Conservation (phyloP, 345 rosid species). For the Euphorbia peplus region DNA sequence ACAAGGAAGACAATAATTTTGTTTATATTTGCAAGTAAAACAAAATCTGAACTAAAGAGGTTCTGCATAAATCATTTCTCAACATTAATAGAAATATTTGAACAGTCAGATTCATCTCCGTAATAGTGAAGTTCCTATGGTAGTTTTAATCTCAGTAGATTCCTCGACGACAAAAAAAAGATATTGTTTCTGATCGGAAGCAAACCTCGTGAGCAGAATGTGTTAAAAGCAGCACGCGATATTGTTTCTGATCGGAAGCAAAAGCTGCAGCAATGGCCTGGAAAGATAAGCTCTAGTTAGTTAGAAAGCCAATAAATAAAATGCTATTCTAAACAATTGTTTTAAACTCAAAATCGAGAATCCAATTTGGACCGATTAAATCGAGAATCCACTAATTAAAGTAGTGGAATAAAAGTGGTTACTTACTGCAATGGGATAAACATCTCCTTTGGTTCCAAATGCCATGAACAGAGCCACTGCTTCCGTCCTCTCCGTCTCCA, state of each 20-base stretch:
- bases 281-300: not conserved
- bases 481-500: constrained; percentile 33
- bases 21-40: not conserved
- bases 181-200: too few species aligned
- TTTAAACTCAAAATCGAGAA: too few species aligned
- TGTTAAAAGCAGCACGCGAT: constrained; percentile 59
- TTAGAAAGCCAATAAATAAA: not conserved
- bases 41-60: not conserved
- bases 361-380: too few species aligned
- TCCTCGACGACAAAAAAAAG: not conserved
- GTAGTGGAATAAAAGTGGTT: too few species aligned
- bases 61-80: not conserved
- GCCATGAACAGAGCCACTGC: constrained; percentile 72
- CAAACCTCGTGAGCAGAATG: constrained; percentile 76
- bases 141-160: not conserved
- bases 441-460: constrained; percentile 87
- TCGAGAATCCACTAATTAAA: too few species aligned
- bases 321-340: too few species aligned
- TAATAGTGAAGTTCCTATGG: not conserved
- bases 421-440: constrained; percentile 71
- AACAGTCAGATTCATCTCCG: not conserved
- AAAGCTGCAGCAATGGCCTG: constrained; percentile 87
- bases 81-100: not conserved
- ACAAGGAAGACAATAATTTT: not conserved
- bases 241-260: constrained; percentile 46